Conservation (phyloP, 768 basidiomycete genomes). For the Suillus weaverae region DNA sequence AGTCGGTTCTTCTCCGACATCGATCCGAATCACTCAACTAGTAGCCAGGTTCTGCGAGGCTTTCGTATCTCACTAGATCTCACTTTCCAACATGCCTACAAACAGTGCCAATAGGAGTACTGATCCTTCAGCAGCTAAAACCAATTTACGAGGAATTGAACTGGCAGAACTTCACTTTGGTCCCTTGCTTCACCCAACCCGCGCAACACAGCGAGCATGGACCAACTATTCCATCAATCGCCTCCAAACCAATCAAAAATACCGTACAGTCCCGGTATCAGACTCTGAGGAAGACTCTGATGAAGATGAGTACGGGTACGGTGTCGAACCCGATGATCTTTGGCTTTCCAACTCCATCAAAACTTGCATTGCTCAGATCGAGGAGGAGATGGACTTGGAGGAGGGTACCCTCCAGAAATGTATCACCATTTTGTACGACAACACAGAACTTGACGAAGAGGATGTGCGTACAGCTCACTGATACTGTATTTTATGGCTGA, state of each 20-base stretch:
- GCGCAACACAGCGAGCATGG: slow-evolving; percentile 2
- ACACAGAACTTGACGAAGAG: neutral
- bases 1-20: neutral
- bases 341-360: neutral
- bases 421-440: neutral
- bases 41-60: neutral
- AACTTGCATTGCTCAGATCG: neutral
- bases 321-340: neutral
- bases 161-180: slow-evolving; percentile 9
- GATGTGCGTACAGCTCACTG: neutral
- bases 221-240: slow-evolving; percentile 7
- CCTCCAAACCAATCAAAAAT: neutral
- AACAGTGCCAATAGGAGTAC: neutral
- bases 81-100: neutral
- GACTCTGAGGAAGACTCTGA: neutral
- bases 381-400: neutral
- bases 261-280: neutral
- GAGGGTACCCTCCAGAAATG: slow-evolving; percentile 1
- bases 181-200: slow-evolving; percentile 6
- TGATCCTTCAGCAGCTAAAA: neutral
- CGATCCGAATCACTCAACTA: neutral
- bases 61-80: neutral
- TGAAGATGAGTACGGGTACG: neutral
- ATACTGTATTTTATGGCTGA: neutral
- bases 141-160: neutral